Evolutionary conservation across 192 early-diverging fungal genomes (phyloP).

Genomic region (Obelidium mucronatum): DNA sequence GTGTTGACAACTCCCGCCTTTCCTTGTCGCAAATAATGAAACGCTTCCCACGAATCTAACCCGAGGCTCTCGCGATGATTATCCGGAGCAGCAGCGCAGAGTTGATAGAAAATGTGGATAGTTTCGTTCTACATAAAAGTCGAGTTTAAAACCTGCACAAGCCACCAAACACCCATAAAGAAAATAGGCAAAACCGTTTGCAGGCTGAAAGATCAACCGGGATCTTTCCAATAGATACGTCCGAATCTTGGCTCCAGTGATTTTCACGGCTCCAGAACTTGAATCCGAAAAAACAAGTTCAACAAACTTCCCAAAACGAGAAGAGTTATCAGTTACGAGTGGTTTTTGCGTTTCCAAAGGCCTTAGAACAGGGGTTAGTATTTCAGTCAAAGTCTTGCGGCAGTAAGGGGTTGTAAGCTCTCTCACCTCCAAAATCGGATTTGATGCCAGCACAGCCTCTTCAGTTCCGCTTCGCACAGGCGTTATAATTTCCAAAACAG

Average conservation of each 20-base stretch:
- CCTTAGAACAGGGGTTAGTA: conserved; percentile 31
- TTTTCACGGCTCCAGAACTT: conserved; percentile 57
- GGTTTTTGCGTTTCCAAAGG: conserved; percentile 95
- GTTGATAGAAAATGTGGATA: conserved; percentile 95
- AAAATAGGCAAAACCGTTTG: conserved; percentile 36
- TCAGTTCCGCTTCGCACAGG: conserved; percentile 30
- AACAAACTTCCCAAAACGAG: conserved; percentile 93
- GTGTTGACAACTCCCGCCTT: conserved; percentile 66
- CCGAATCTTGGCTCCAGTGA: conserved; percentile 85
- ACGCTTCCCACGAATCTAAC: conserved; percentile 65
- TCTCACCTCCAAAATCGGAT: conserved; percentile 86
- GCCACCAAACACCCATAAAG: conserved; percentile 44
- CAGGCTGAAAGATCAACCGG: conserved; percentile 86
- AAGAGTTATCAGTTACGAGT: conserved; percentile 93
- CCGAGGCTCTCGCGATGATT: conserved; percentile 69
- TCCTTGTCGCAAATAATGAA: conserved; percentile 84
- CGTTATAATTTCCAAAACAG: too few species aligned
- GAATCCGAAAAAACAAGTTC: conserved; percentile 54
- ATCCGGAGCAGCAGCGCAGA: conserved; percentile 39
- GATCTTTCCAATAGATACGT: conserved; percentile 92
- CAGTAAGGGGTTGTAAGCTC: conserved; percentile 6
- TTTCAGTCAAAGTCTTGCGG: not conserved
- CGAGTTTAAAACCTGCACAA: not conserved
- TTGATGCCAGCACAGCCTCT: conserved; percentile 70
- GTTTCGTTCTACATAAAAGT: conserved; percentile 71